Conservation (phyloP, 1,139 yeast genomes). For the Zygoascus sp. region DNA sequence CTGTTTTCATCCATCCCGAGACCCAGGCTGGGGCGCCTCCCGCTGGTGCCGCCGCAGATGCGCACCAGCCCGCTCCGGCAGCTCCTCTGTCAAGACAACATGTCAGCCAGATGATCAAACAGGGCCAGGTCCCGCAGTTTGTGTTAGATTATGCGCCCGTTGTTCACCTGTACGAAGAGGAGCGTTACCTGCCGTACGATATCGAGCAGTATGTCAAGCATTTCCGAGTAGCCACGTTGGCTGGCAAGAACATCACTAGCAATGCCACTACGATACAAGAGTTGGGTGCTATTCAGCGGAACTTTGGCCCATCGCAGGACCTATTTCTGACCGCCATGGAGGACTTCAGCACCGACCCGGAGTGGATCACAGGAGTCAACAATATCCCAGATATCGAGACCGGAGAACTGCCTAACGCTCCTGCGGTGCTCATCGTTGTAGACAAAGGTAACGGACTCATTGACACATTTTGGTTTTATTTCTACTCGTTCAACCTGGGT, state of each 20-base stretch:
- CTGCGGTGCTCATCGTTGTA: slow-evolving; percentile 75
- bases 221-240: slow-evolving; percentile 39
- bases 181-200: slow-evolving; percentile 79
- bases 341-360: slow-evolving; percentile 73
- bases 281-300: slow-evolving; percentile 16
- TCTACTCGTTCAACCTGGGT: slow-evolving; percentile 89
- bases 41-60: neutral
- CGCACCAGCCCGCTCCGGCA: neutral
- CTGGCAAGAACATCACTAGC: slow-evolving; percentile 26
- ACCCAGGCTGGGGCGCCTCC: too few relatives aligned
- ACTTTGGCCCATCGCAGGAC: slow-evolving; percentile 15
- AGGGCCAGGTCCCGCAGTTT: slow-evolving; percentile 56
- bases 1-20: too few relatives aligned
- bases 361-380: slow-evolving; percentile 74
- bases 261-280: slow-evolving; percentile 25
- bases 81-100: neutral
- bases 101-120: neutral
- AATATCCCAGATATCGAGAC: slow-evolving; percentile 66
- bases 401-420: slow-evolving; percentile 70
- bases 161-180: slow-evolving; percentile 86
- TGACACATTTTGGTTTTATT: slow-evolving; percentile 95
- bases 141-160: slow-evolving; percentile 69
- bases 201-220: slow-evolving; percentile 62
- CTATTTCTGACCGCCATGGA: slow-evolving; percentile 59
- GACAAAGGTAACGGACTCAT: slow-evolving; percentile 92